Conservation (phyloP, 805 yeast genomes). For the Ogataea naganishii region DNA sequence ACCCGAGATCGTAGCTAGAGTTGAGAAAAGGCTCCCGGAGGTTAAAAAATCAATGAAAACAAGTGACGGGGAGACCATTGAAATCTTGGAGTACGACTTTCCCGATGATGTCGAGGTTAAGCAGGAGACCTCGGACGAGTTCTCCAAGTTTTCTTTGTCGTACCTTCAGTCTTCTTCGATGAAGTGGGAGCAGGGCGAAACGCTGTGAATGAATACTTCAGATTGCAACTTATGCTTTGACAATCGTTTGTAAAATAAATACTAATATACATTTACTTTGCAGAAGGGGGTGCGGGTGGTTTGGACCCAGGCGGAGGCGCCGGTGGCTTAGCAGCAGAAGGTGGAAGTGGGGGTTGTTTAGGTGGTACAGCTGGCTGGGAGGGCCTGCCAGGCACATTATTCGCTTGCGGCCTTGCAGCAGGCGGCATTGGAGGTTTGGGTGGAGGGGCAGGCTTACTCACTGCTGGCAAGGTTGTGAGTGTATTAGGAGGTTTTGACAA, state of each 20-base stretch:
- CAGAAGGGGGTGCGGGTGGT: conserved; percentile 9
- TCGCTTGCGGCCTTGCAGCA: conserved; percentile 16
- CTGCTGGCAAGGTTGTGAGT: too few species aligned
- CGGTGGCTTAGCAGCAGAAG: conserved; percentile 7
- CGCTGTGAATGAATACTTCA: background rate
- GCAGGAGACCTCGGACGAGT: background rate
- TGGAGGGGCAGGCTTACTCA: conserved; percentile 3
- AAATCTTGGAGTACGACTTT: conserved; percentile 52
- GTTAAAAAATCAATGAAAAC: conserved; percentile 35
- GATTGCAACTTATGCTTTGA: background rate
- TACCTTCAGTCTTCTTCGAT: background rate
- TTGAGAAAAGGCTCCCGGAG: conserved; percentile 45
- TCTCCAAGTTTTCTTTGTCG: background rate
- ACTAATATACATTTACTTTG: background rate
- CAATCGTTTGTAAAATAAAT: background rate
- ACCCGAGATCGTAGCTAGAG: conserved; percentile 22
- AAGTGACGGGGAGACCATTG: conserved; percentile 40
- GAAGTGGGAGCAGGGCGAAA: background rate
- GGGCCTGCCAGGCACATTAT: conserved; percentile 10
- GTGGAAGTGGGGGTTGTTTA: conserved; percentile 20
- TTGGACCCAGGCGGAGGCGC: conserved; percentile 18
- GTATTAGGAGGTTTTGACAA: conserved; percentile 5
- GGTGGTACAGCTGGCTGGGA: conserved; percentile 11
- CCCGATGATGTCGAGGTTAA: conserved; percentile 44
- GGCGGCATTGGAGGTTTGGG: conserved; percentile 18